A percentile compares a stretch with the other conserved stretches of the same genome.
Conservation (phyloP, 306 rosid genomes). For the Cucurbita moschata region DNA sequence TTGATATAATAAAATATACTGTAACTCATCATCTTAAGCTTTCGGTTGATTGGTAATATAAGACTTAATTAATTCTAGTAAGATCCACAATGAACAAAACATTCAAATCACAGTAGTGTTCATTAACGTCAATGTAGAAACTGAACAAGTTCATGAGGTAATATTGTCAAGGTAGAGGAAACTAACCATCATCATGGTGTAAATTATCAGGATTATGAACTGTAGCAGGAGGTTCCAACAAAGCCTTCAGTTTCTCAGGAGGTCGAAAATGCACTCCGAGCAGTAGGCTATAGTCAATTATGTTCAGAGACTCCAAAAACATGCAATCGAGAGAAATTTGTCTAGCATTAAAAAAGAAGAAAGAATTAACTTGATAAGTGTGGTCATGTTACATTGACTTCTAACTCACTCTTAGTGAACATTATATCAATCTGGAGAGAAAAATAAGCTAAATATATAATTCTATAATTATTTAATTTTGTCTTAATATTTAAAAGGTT, state of each 20-base stretch:
- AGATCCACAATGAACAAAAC: too few relatives aligned
- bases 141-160: too few relatives aligned
- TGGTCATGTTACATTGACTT: background rate
- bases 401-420: background rate
- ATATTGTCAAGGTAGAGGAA: background rate
- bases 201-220: conserved; percentile 19
- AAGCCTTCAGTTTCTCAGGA: conserved; percentile 67
- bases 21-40: too few relatives aligned
- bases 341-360: conserved; percentile 32
- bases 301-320: conserved; percentile 81
- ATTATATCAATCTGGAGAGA: background rate
- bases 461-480: background rate
- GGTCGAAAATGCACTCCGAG: conserved; percentile 93
- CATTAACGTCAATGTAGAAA: too few relatives aligned
- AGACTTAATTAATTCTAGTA: too few relatives aligned
- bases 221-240: conserved; percentile 32
- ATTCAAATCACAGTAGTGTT: too few relatives aligned
- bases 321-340: conserved; percentile 67
- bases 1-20: too few relatives aligned
- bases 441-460: background rate
- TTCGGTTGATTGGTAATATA: too few relatives aligned
- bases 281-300: conserved; percentile 90
- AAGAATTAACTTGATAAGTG: background rate
- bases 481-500: background rate
- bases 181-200: conserved; percentile 30